Evolutionary conservation across 805 yeast species (phyloP).

Genomic region (Diddensiella transvaalensis): DNA sequence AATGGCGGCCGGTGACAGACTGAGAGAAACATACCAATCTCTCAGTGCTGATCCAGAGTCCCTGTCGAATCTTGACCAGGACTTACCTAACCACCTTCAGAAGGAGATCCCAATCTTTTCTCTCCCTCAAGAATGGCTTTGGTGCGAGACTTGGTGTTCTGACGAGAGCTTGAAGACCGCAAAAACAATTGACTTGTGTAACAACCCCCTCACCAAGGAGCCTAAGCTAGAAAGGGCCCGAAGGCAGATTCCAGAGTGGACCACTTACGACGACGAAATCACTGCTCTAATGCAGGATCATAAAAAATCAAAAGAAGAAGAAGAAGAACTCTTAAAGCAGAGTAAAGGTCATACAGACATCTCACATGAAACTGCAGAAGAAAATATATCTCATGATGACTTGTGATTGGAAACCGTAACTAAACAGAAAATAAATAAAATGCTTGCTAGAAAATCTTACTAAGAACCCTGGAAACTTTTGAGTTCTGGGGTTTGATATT

Average conservation of each 20-base stretch:
- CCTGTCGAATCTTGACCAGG: slow-evolving; percentile 83
- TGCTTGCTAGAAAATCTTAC: slow-evolving; percentile 24
- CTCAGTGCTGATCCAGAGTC: slow-evolving; percentile 77
- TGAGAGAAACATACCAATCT: slow-evolving; percentile 81
- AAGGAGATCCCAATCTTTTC: slow-evolving; percentile 61
- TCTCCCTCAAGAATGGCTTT: slow-evolving; percentile 78
- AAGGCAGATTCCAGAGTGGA: slow-evolving; percentile 79
- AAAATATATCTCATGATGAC: slow-evolving; percentile 14
- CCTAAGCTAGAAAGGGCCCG: slow-evolving; percentile 72
- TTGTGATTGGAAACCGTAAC: background rate
- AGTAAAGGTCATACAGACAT: background rate
- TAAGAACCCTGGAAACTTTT: slow-evolving; percentile 23
- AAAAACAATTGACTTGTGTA: slow-evolving; percentile 78
- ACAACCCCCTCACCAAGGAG: slow-evolving; percentile 78
- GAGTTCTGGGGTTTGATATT: slow-evolving; percentile 19
- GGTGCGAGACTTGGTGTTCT: slow-evolving; percentile 94
- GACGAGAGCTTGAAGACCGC: slow-evolving; percentile 59
- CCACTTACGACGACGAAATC: slow-evolving; percentile 56
- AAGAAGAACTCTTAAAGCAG: slow-evolving; percentile 2
- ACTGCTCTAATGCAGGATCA: slow-evolving; percentile 13
- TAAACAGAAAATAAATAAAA: slow-evolving; percentile 6
- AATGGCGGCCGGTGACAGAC: slow-evolving; percentile 68
- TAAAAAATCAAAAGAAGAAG: slow-evolving; percentile 4
- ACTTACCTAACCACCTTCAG: slow-evolving; percentile 87
- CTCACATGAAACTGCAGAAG: slow-evolving; percentile 9